phyloP scores from a whole-genome alignment of 345 rosid genomes.

The Raphanus sativus region DNA sequence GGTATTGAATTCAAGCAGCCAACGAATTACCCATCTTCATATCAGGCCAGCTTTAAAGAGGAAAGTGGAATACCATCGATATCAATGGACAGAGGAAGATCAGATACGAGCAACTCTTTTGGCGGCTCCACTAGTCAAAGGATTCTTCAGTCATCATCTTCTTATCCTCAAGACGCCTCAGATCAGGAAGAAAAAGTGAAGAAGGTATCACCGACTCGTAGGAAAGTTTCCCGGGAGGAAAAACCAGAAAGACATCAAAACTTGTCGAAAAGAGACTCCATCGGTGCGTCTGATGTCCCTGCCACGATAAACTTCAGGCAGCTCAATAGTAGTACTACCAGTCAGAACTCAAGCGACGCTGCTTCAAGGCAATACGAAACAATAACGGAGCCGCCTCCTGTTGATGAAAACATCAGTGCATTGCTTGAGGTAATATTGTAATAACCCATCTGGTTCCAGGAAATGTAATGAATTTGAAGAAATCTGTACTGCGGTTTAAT shows the following conservation, averaged over 20 bases:
- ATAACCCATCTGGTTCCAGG: slow-evolving; percentile 3
- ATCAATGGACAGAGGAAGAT: slow-evolving; percentile 57
- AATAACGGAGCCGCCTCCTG: slow-evolving; percentile 44
- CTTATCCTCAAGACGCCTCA: slow-evolving; percentile 50
- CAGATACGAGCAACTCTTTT: slow-evolving; percentile 49
- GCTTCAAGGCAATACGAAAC: slow-evolving; percentile 45
- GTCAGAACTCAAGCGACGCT: slow-evolving; percentile 47
- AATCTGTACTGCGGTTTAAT: background rate
- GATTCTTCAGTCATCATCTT: slow-evolving; percentile 38
- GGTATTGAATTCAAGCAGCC: slow-evolving; percentile 51
- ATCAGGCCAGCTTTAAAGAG: slow-evolving; percentile 46
- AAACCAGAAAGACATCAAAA: slow-evolving; percentile 60
- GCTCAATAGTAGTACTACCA: slow-evolving; percentile 38
- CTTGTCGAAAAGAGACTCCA: slow-evolving; percentile 52
- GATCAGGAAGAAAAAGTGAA: slow-evolving; percentile 77
- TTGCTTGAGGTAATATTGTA: slow-evolving; percentile 93
- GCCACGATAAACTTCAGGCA: slow-evolving; percentile 43
- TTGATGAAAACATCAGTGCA: slow-evolving; percentile 72
- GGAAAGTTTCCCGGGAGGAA: slow-evolving; percentile 77
- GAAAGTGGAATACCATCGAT: slow-evolving; percentile 57
- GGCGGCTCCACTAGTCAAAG: slow-evolving; percentile 59
- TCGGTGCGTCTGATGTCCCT: slow-evolving; percentile 47
- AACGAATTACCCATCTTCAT: slow-evolving; percentile 47
- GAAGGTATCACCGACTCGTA: slow-evolving; percentile 78
- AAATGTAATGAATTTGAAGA: background rate